Conservation (phyloP, 129 eudicot genomes). For the Tagetes erecta region DNA sequence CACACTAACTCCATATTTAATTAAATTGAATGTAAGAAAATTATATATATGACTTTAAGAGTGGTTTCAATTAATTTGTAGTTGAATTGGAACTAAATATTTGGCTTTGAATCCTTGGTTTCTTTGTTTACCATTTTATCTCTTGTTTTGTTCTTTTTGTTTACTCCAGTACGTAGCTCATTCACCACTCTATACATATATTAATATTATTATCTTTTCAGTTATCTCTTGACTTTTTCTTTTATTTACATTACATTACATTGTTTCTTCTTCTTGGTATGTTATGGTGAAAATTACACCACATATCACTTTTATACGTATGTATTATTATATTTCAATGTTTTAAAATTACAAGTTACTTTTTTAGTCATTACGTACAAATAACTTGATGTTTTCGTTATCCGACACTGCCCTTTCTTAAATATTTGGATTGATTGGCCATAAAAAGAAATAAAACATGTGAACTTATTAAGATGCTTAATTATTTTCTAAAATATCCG, state of each 20-base stretch:
- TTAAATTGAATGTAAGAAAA: too few relatives aligned
- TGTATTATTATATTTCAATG: background rate
- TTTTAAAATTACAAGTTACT: background rate
- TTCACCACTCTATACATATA: background rate
- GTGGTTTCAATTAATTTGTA: background rate
- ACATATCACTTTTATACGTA: background rate
- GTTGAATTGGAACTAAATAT: constrained; percentile 30
- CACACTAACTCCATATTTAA: too few relatives aligned
- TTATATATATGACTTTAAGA: too few relatives aligned
- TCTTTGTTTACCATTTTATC: constrained; percentile 36
- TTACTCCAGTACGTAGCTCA: constrained; percentile 15
- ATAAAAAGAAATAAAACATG: too few relatives aligned
- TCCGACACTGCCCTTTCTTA: too few relatives aligned
- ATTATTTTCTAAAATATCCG: too few relatives aligned
- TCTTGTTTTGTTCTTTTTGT: constrained; percentile 39
- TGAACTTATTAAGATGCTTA: too few relatives aligned
- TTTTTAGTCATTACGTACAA: background rate
- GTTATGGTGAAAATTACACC: constrained; percentile 24
- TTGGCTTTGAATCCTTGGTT: constrained; percentile 40
- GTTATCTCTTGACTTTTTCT: constrained; percentile 17
- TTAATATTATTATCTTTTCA: background rate
- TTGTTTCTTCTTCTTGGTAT: constrained; percentile 26
- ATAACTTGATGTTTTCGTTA: background rate
- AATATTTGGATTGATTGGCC: too few relatives aligned
- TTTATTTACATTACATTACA: background rate